Evolutionary conservation across 208 protist species (phyloP).

Genomic region (Leishmania major): DNA sequence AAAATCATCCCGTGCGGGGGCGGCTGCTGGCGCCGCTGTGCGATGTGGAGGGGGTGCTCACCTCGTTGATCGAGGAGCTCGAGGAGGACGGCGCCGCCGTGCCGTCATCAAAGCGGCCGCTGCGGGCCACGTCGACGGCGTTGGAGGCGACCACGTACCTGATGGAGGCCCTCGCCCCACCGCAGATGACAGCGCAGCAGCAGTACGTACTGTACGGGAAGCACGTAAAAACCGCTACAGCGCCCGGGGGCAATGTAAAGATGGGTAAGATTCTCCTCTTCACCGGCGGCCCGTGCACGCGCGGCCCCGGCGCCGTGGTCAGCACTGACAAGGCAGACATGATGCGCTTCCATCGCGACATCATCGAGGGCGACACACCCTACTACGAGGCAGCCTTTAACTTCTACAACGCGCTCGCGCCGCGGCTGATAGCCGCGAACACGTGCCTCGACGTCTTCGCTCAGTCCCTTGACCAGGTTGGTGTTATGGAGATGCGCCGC

Average conservation of each 20-base stretch:
- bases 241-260: constrained; percentile 7
- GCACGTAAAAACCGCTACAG: constrained; percentile 8
- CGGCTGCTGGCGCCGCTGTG: constrained; percentile 95
- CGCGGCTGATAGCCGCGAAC: constrained; percentile 82
- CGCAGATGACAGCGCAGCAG: constrained; percentile 14
- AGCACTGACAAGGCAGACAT: constrained; percentile 92
- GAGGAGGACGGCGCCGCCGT: constrained; percentile 51
- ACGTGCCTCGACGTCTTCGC: constrained; percentile 97
- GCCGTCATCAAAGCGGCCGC: constrained; percentile 54
- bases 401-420: constrained; percentile 94
- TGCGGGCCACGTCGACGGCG: constrained; percentile 76
- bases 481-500: constrained; percentile 95
- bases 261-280: constrained; percentile 94
- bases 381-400: constrained; percentile 70
- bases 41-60: constrained; percentile 80
- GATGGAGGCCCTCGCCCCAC: constrained; percentile 54
- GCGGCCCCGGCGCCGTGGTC: constrained; percentile 93
- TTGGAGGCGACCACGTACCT: constrained; percentile 64
- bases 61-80: constrained; percentile 61
- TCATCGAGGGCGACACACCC: constrained; percentile 85
- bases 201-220: constrained; percentile 15
- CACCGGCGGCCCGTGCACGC: constrained; percentile 94
- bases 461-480: constrained; percentile 97
- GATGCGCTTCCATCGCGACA: constrained; percentile 97
- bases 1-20: constrained; percentile 67